phyloP scores from a whole-genome alignment of 495 filamentous ascomycete genomes.

The Neurospora cerealis region DNA sequence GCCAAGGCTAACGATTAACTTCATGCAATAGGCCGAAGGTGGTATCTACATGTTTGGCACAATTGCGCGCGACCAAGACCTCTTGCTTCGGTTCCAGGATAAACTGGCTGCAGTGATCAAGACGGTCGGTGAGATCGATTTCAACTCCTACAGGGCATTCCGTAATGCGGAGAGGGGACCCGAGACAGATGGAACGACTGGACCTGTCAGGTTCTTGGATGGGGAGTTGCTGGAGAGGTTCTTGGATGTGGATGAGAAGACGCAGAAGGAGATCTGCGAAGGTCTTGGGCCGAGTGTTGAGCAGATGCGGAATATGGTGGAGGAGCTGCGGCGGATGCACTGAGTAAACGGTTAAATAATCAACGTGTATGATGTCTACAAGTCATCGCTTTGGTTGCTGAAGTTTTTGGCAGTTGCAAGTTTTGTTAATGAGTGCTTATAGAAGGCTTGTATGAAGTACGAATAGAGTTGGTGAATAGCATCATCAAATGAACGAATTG shows the following conservation, averaged over 20 bases:
- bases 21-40: constrained; percentile 62
- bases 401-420: not conserved
- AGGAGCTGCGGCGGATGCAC: constrained; percentile 64
- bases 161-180: constrained; percentile 47
- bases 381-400: not conserved
- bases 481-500: not conserved
- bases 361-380: not conserved
- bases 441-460: not conserved
- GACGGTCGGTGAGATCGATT: constrained; percentile 60
- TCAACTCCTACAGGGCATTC: constrained; percentile 71
- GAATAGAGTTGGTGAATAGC: not conserved
- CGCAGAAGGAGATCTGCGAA: constrained; percentile 58
- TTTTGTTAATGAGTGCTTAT: not conserved
- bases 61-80: constrained; percentile 60
- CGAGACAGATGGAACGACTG: constrained; percentile 43
- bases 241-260: constrained; percentile 51
- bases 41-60: constrained; percentile 81
- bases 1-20: constrained; percentile 16
- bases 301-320: constrained; percentile 60
- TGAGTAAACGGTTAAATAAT: constrained; percentile 16
- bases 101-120: constrained; percentile 52
- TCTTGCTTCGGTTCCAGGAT: constrained; percentile 75
- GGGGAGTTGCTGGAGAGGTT: constrained; percentile 86
- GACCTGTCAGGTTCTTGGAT: constrained; percentile 83
- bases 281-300: constrained; percentile 56